Conservation (phyloP, 805 yeast species). For the Nakazawaea anatomiae region DNA sequence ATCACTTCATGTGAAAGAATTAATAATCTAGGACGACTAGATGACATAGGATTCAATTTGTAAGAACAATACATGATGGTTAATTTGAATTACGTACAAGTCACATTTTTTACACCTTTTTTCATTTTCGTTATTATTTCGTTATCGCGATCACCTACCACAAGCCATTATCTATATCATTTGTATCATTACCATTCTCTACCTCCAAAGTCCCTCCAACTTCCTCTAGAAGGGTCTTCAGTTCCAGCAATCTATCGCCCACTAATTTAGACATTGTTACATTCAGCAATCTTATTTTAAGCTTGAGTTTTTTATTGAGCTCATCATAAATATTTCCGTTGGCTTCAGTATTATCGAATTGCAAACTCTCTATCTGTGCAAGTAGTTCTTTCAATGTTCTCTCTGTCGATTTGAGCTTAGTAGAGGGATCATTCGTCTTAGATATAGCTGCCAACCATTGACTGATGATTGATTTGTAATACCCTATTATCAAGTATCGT, state of each 20-base stretch:
- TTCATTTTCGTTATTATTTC: background rate
- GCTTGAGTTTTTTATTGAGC: conserved; percentile 19
- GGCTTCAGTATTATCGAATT: conserved; percentile 19
- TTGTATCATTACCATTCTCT: conserved; percentile 3
- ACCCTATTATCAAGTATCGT: conserved; percentile 64
- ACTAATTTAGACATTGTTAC: conserved; percentile 11
- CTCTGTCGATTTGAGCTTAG: conserved; percentile 3
- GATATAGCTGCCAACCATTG: conserved; percentile 27
- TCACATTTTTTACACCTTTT: background rate
- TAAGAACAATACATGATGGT: no score
- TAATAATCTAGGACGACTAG: background rate
- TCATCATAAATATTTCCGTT: conserved; percentile 23
- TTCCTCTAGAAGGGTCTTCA: background rate
- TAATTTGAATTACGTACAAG: no score
- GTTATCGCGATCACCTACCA: conserved; percentile 2
- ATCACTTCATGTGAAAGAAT: conserved; percentile 4
- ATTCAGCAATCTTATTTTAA: conserved; percentile 22
- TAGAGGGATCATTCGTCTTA: background rate
- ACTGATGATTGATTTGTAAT: conserved; percentile 45
- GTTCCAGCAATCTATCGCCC: conserved; percentile 2
- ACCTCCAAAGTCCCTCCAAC: conserved; percentile 9
- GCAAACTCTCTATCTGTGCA: conserved; percentile 11
- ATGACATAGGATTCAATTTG: background rate
- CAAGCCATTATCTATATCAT: conserved; percentile 15
- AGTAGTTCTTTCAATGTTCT: conserved; percentile 3